Base-by-base conservation (phyloP, 345 rosid genomes). In the Cardiospermum halicacabum region DNA sequence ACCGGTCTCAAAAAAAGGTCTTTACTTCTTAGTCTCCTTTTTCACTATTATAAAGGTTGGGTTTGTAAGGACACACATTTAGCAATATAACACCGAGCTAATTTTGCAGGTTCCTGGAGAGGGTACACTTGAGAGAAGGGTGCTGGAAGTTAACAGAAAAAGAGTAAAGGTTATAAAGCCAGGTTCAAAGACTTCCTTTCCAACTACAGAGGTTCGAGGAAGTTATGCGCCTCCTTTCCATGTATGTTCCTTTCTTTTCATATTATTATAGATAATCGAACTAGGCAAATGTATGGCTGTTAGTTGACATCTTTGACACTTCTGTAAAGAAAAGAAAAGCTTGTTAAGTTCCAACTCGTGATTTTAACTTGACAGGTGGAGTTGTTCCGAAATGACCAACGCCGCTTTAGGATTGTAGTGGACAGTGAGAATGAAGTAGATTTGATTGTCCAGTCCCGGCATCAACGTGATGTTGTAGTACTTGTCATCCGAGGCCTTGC, bases 211-310 rank as follows among this genome's bases (percentile, higher is more conserved):
- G 80, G 84, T 88, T 75, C 94, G 98, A 32, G 98, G 98, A 78
- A 90, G 74, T 78, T 93, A 82, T 64, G 85, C 82, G 75, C 97
- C 96, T 73, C 98, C 98, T 5, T 93, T 93, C 67, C 97, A 90
- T 69, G 98, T 93, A 83, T 78, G 90, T 78, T 69, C 56, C 22
- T 27, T 67, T 27, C 18, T 25, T n/a, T n/a, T n/a, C n/a, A n/a
- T n/a, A 59, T 28, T 54, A 15, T 56, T 34, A 43, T 50, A 4
- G 26, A 32, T 49, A n/a, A n/a, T n/a, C n/a, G n/a, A n/a, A n/a
- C n/a, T n/a, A n/a, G n/a, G n/a, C n/a, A n/a, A n/a, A n/a, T n/a
- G n/a, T n/a, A n/a, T n/a, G n/a, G n/a, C n/a, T n/a, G n/a, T n/a
- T n/a, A n/a, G n/a, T 7, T 28, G 5, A 11, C 32, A 25, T 53